Base-by-base conservation (phyloP, 768 basidiomycete genomes). In the Russula emetica region DNA sequence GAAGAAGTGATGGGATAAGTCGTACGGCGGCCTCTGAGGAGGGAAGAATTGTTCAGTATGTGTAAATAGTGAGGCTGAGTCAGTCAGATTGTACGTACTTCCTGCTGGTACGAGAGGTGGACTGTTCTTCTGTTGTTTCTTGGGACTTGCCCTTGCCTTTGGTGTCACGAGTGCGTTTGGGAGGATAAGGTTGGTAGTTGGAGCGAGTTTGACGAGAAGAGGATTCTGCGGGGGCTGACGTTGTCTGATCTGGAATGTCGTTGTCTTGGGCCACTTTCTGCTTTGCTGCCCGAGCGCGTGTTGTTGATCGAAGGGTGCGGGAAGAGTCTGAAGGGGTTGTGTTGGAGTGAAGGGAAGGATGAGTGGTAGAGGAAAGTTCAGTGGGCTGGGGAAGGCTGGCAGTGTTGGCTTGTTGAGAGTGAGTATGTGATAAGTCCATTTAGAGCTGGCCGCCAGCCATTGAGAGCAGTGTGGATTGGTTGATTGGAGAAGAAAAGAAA, bases 361-460 rank as follows among this genome's bases (percentile, higher is more conserved):
- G 69, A 70, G 76, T 76, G 71, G 78, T 75, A 72, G 76, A 74
- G 74, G 79, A 73, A 71, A 76, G 78, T 73, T 77, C 74, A 66
- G 71, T 76, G 76, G 68, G 78, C 76, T 55, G 65, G 36, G 61
- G 58, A 55, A 60, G 50, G 58, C 34, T 62, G 61, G 55, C 64
- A 78, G 79, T 74, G 77, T 82, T 83, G 83, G 85, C 85, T 83
- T 85, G 83, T 80, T 82, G 82, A 72, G 81, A 79, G 80, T 88
- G 77, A 72, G 76, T 77, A 78, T 81, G 83, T 88, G 83, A 83
- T 84, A 87, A 84, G 87, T 92, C 90, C 90, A 92, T 92, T 91
- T 90, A 91, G 87, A 84, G 80, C 79, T 83, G 85, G 82, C 85
- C 76, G 84, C 83, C 85, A 86, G 89, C 89, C 89, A 92, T 92